Evolutionary conservation across 2,329 filamentous ascomycete species (phyloP).

Genomic region (Fusarium torulosum): DNA sequence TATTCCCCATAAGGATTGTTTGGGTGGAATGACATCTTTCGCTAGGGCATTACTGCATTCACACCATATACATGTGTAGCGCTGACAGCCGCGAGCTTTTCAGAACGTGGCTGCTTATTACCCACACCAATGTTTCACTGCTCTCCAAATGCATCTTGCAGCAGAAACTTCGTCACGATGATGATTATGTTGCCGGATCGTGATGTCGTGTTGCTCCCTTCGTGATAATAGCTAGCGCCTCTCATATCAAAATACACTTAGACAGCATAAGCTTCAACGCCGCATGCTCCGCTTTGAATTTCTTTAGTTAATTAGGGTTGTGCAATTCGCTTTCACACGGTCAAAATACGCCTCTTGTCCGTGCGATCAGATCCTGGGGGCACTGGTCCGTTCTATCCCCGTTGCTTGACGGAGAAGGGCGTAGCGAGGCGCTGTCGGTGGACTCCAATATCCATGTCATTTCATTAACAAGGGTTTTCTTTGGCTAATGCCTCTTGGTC

Average conservation of each 20-base stretch:
- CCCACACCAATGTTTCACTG: neutral
- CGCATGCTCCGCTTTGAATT: too few species aligned
- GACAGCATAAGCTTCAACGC: too few species aligned
- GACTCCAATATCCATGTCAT: neutral
- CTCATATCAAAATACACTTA: too few species aligned
- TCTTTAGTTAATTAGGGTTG: neutral
- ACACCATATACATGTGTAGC: neutral
- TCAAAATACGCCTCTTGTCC: neutral
- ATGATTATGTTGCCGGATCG: neutral
- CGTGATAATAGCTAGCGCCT: too few species aligned
- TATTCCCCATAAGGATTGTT: neutral
- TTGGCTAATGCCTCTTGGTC: neutral
- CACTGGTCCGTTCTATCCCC: neutral
- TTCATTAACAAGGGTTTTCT: neutral
- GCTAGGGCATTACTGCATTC: neutral
- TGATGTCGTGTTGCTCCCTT: too few species aligned
- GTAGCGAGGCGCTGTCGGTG: neutral
- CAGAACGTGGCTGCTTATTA: constrained; percentile 1
- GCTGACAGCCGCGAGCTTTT: neutral
- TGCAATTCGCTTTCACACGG: neutral
- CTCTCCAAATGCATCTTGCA: neutral
- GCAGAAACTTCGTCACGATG: neutral
- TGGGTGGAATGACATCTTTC: neutral
- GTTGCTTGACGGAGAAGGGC: neutral
- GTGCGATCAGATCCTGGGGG: neutral